Evolutionary conservation across 2,329 filamentous ascomycete genomes (phyloP).

Genomic region (Clarireedia hainanense): DNA sequence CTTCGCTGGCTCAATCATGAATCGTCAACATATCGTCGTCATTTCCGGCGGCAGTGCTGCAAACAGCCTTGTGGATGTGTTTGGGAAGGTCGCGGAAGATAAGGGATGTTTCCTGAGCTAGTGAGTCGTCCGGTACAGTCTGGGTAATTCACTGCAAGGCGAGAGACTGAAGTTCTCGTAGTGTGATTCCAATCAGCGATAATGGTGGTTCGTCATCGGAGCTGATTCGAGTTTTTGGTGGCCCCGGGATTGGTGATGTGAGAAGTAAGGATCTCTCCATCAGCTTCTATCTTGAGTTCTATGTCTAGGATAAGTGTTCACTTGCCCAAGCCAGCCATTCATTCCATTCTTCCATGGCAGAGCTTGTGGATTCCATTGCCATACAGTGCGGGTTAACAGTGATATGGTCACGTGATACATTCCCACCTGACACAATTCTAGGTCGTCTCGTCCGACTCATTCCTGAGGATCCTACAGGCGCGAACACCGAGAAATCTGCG

Average conservation of each 20-base stretch:
- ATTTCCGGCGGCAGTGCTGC: slow-evolving; percentile 93
- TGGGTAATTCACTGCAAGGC: neutral
- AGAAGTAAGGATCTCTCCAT: slow-evolving; percentile 43
- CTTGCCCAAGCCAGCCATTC: too few relatives aligned
- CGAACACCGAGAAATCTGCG: slow-evolving; percentile 56
- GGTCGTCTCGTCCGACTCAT: slow-evolving; percentile 87
- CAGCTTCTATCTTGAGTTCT: neutral
- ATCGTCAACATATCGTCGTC: slow-evolving; percentile 50
- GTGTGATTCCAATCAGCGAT: slow-evolving; percentile 87
- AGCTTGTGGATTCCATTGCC: too few relatives aligned
- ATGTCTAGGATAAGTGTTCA: neutral
- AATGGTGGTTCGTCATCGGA: slow-evolving; percentile 94
- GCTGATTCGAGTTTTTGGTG: slow-evolving; percentile 88
- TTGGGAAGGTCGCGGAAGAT: slow-evolving; percentile 45
- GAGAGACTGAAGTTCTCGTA: slow-evolving; percentile 42
- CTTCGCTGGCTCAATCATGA: slow-evolving; percentile 8
- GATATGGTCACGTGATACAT: neutral
- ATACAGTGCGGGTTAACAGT: neutral
- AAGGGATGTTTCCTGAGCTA: slow-evolving; percentile 28
- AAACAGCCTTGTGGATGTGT: slow-evolving; percentile 88
- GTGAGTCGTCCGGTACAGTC: slow-evolving; percentile 18
- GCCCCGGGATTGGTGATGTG: slow-evolving; percentile 76
- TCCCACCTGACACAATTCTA: slow-evolving; percentile 29
- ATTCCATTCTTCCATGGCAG: neutral
- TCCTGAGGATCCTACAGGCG: slow-evolving; percentile 46